Evolutionary conservation across 83 land plant species (phyloP).

Genomic region (Larix sibirica): DNA sequence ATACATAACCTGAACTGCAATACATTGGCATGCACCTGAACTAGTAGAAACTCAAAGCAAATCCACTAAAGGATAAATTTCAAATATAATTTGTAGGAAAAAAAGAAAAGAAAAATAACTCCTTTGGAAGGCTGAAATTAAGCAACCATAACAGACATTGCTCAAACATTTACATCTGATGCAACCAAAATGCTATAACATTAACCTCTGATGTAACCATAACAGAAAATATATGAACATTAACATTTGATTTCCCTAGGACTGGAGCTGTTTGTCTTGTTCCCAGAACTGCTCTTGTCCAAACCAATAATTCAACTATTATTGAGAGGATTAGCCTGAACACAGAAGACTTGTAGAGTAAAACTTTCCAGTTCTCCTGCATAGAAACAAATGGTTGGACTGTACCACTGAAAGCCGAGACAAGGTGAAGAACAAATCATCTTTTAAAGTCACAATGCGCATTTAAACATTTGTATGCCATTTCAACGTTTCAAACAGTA

Average conservation of each 20-base stretch:
- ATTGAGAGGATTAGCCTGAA: neutral
- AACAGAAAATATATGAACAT: neutral
- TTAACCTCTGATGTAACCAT: no score
- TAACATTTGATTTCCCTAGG: neutral
- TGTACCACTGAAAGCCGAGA: neutral
- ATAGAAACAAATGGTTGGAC: neutral
- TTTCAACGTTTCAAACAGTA: neutral
- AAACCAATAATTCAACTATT: neutral
- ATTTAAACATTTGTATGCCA: neutral
- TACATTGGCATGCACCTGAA: neutral
- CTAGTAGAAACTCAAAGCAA: neutral
- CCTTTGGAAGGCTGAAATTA: neutral
- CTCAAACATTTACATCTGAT: no score
- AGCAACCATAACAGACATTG: neutral
- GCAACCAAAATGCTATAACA: no score
- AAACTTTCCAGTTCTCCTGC: neutral
- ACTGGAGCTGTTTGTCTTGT: neutral
- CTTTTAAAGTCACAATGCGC: neutral
- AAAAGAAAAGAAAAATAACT: no score
- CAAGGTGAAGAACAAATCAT: neutral
- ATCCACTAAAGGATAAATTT: neutral
- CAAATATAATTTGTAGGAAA: neutral
- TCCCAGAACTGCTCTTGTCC: neutral
- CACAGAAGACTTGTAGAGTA: neutral
- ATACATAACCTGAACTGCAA: no score